These are phyloP conservation scores for Pseudopyricularia cyperi DNA, from an alignment of 2,329 filamentous ascomycete genomes.

Conservation along the genomic window DNA sequence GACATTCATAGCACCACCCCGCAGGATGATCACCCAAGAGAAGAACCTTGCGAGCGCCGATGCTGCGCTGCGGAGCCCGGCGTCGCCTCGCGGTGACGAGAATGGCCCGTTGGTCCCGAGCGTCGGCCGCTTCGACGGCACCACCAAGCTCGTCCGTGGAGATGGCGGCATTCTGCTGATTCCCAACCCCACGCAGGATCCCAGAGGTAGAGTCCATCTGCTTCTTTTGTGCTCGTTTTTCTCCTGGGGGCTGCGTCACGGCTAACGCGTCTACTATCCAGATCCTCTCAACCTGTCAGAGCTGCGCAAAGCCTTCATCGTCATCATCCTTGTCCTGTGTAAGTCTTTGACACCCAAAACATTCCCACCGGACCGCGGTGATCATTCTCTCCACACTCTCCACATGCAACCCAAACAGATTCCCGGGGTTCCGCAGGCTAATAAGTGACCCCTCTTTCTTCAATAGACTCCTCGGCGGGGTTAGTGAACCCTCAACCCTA, in stretches of 20 bases:
- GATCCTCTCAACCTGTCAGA: conserved; percentile 17
- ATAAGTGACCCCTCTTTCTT: too few species aligned
- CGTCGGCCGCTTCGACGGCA: background rate
- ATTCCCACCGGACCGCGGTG: background rate
- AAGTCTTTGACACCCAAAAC: conserved; percentile 3
- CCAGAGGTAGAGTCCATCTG: background rate
- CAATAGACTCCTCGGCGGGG: background rate
- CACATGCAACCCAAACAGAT: background rate
- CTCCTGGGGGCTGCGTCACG: background rate
- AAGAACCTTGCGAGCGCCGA: background rate
- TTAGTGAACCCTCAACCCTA: too few species aligned
- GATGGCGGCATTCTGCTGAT: background rate
- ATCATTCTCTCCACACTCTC: background rate
- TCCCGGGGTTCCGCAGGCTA: background rate
- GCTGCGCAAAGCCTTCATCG: conserved; percentile 17
- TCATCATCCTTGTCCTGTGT: conserved; percentile 16
- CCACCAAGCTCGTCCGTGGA: background rate
- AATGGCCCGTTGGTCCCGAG: background rate
- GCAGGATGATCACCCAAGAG: background rate
- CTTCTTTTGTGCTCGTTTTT: background rate
- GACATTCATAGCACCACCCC: background rate
- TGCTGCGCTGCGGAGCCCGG: background rate
- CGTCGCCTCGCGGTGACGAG: background rate
- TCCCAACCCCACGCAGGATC: background rate
- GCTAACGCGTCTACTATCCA: background rate